These are phyloP conservation scores for Trichoderma polysporum DNA, from an alignment of 2,329 filamentous ascomycete species.

Conservation along the genomic window DNA sequence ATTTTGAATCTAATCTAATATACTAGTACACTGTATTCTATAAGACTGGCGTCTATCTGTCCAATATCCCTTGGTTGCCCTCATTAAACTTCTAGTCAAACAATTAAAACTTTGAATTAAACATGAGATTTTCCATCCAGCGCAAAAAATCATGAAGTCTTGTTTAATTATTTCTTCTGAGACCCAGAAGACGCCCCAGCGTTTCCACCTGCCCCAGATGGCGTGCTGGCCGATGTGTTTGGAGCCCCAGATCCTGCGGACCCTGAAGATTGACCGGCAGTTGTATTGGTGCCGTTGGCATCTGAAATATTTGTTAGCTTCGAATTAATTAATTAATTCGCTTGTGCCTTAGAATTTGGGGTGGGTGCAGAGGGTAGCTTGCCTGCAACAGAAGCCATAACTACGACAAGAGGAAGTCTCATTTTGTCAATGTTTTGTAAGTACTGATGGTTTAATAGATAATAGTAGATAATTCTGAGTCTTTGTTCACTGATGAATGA, in stretches of 20 bases:
- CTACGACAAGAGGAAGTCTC: constrained; percentile 15
- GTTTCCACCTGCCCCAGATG: background rate
- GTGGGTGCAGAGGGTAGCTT: background rate
- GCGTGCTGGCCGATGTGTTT: constrained; percentile 1
- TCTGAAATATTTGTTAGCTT: background rate
- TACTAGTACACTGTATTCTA: constrained; percentile 14
- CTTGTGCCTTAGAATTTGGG: background rate
- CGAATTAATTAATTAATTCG: background rate
- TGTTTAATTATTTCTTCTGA: background rate
- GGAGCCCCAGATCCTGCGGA: constrained; percentile 4
- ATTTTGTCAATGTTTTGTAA: background rate
- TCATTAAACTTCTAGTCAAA: background rate
- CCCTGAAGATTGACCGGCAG: constrained; percentile 7
- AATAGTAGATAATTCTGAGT: background rate
- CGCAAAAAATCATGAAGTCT: background rate
- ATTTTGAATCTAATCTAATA: background rate
- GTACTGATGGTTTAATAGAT: background rate
- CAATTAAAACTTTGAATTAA: background rate
- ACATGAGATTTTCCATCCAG: background rate
- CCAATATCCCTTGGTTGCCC: constrained; percentile 3
- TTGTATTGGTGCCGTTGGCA: constrained; percentile 10
- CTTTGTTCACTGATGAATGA: background rate
- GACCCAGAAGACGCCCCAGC: constrained; percentile 2
- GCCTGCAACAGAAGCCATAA: constrained; percentile 15
- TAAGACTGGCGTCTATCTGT: background rate